Conservation (phyloP, 129 eudicot genomes). For the Saussurea involucrata region DNA sequence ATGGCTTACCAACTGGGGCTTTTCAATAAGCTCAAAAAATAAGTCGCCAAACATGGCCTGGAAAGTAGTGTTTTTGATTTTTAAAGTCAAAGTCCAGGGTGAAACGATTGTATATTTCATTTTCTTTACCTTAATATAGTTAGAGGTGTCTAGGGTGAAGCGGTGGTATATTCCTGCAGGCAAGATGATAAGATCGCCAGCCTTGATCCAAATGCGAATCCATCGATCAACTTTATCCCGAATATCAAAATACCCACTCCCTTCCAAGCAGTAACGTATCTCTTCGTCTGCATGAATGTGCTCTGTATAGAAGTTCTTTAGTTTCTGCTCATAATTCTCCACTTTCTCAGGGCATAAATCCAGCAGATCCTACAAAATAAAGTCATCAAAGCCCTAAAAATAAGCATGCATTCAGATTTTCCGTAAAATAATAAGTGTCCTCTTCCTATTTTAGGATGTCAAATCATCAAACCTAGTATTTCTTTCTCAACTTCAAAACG, state of each 20-base stretch:
- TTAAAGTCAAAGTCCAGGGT: neutral
- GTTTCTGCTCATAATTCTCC: slow-evolving; percentile 86
- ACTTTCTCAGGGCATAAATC: slow-evolving; percentile 96
- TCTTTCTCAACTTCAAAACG: too few relatives aligned
- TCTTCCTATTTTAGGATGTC: too few relatives aligned
- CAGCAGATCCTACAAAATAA: slow-evolving; percentile 60
- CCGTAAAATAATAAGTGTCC: neutral
- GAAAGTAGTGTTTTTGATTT: slow-evolving; percentile 10
- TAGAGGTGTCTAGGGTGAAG: slow-evolving; percentile 73
- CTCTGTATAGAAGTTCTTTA: slow-evolving; percentile 81
- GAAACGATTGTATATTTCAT: neutral
- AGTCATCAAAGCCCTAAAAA: neutral
- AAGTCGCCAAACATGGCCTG: neutral
- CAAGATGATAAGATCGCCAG: slow-evolving; percentile 75
- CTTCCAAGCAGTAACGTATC: slow-evolving; percentile 89
- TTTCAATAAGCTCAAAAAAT: neutral
- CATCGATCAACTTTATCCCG: slow-evolving; percentile 84
- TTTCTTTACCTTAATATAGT: slow-evolving; percentile 78
- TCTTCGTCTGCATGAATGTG: slow-evolving; percentile 92
- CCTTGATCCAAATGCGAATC: slow-evolving; percentile 84
- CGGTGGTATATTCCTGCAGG: slow-evolving; percentile 98
- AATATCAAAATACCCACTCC: slow-evolving; percentile 94
- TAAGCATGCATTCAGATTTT: neutral
- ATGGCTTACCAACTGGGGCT: neutral
- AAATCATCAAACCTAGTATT: too few relatives aligned